A percentile compares a stretch with the other conserved stretches of the same genome.
Evolutionary conservation across 345 rosid genomes (phyloP).

Genomic region (Eucalyptus dawsonii): DNA sequence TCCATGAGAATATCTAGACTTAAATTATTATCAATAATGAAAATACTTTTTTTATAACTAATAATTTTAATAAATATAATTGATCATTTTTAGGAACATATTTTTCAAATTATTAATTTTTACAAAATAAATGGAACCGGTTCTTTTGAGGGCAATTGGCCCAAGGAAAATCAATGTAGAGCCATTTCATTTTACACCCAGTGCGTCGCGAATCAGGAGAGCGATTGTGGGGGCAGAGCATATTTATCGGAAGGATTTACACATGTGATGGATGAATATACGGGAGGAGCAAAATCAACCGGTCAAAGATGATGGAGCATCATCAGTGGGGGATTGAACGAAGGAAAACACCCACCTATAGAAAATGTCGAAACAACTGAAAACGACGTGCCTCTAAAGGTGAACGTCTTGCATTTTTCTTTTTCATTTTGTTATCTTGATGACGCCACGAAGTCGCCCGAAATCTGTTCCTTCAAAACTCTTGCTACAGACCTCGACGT

Average conservation of each 20-base stretch:
- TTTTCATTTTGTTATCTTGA: no score
- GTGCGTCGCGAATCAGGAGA: neutral
- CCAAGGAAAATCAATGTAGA: neutral
- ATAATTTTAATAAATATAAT: no score
- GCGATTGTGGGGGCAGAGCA: neutral
- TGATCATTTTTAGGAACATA: no score
- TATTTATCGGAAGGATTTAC: neutral
- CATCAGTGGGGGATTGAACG: neutral
- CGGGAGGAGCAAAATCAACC: neutral
- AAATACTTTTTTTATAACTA: no score
- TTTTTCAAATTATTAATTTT: no score
- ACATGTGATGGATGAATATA: neutral
- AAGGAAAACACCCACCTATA: no score
- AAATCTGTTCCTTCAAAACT: neutral
- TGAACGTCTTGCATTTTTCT: no score
- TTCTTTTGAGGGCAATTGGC: neutral
- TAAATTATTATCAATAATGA: rapidly evolving
- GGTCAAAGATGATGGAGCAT: neutral
- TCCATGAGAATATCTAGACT: no score
- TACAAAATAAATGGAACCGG: neutral
- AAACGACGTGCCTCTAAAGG: neutral
- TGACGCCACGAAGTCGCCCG: no score
- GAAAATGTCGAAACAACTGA: neutral
- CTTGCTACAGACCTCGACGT: neutral
- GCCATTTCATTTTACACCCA: neutral